Conservation (phyloP, 768 basidiomycete genomes). For the Hericium rajendrae region DNA sequence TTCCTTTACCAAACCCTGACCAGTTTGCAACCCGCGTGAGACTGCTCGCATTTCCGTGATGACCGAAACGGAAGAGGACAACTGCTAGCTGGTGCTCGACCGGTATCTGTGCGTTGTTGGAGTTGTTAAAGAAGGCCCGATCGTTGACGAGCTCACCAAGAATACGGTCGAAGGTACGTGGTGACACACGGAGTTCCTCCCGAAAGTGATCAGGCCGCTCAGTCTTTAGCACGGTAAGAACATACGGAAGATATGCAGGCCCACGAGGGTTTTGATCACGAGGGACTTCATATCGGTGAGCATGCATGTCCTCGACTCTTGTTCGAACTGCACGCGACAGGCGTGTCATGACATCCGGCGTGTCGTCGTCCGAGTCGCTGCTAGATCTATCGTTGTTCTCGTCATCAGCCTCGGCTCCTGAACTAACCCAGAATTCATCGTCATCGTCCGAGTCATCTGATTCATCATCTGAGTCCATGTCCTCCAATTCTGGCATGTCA, state of each 20-base stretch:
- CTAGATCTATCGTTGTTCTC: too few species aligned
- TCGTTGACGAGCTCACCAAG: background rate
- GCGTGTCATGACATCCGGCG: background rate
- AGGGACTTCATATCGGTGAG: background rate
- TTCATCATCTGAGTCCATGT: too few species aligned
- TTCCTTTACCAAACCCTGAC: conserved; percentile 8
- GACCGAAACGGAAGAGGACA: conserved; percentile 12
- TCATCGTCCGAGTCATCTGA: too few species aligned
- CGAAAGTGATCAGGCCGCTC: background rate
- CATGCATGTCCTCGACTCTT: background rate
- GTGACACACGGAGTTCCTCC: background rate
- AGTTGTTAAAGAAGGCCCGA: conserved; percentile 12
- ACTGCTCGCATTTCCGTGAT: conserved; percentile 13
- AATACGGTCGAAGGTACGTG: background rate
- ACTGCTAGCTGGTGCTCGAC: conserved; percentile 10
- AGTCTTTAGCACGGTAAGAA: background rate
- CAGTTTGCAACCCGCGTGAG: conserved; percentile 5
- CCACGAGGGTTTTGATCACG: background rate
- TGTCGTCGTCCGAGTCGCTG: too few species aligned
- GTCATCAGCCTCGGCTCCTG: too few species aligned
- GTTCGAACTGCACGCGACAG: background rate
- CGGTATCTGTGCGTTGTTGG: conserved; percentile 9
- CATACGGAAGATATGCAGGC: background rate
- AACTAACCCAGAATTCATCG: too few species aligned
- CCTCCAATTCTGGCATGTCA: too few species aligned